phyloP scores from a whole-genome alignment of 192 early-diverging fungal species.

The Obelidium mucronatum region DNA sequence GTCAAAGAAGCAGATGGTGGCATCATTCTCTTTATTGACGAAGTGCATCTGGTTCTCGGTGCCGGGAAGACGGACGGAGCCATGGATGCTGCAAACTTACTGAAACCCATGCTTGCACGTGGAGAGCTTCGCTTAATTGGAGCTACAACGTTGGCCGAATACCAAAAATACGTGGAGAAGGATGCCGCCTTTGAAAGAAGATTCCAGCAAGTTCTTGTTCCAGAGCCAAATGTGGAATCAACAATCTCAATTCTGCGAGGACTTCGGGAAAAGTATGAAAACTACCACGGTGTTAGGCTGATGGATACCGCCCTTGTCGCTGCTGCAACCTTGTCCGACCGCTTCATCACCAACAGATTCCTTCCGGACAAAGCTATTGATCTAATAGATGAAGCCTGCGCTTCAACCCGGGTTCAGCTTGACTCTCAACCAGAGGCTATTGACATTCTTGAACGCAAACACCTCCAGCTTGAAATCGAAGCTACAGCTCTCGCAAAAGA shows the following conservation, averaged over 20 bases:
- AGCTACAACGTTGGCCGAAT: conserved; percentile 95
- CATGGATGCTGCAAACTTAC: conserved; percentile 96
- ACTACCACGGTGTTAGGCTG: conserved; percentile 78
- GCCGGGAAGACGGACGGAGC: conserved; percentile 90
- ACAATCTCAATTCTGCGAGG: conserved; percentile 81
- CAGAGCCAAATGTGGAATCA: conserved; percentile 76
- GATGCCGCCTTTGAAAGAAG: conserved; percentile 84
- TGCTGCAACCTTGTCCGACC: conserved; percentile 73
- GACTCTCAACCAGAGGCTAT: conserved; percentile 97
- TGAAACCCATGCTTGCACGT: conserved; percentile 98
- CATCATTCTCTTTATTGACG: conserved; percentile 97
- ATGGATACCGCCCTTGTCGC: conserved; percentile 75
- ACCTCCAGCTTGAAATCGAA: conserved; percentile 95
- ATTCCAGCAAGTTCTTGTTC: conserved; percentile 78
- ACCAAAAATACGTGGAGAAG: conserved; percentile 91
- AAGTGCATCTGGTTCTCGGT: conserved; percentile 94
- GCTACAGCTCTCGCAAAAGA: conserved; percentile 93
- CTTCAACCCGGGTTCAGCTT: conserved; percentile 93
- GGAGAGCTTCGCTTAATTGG: conserved; percentile 96
- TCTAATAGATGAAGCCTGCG: conserved; percentile 94
- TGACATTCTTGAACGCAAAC: conserved; percentile 91
- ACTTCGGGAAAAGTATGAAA: conserved; percentile 79
- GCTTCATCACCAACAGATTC: conserved; percentile 82
- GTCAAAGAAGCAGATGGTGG: conserved; percentile 87
- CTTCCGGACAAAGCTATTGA: conserved; percentile 86